Conservation (phyloP, 2,329 filamentous ascomycete genomes). For the Pyrenochaeta sp. region DNA sequence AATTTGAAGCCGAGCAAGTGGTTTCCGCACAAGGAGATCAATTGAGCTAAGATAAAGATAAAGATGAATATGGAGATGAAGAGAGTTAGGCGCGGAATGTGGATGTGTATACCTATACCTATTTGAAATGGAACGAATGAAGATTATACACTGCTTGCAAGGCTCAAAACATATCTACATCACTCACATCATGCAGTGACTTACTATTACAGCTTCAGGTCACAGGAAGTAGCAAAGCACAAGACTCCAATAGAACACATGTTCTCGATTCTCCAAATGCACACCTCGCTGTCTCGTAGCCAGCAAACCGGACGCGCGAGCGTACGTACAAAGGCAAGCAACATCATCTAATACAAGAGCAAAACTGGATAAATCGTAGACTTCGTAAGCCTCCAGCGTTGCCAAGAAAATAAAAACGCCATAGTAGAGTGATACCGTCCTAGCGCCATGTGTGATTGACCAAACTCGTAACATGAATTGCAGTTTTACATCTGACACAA, state of each 20-base stretch:
- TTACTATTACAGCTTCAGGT: neutral
- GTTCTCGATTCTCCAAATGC: neutral
- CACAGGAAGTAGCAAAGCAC: neutral
- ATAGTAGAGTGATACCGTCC: neutral
- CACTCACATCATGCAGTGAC: neutral
- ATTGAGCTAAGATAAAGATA: slow-evolving; percentile 21
- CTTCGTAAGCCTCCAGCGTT: neutral
- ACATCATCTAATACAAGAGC: slow-evolving; percentile 44
- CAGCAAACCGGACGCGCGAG: neutral
- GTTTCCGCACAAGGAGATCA: slow-evolving; percentile 54
- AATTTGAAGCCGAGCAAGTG: slow-evolving; percentile 55
- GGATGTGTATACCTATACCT: neutral
- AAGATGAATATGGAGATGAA: neutral
- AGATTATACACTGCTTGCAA: neutral
- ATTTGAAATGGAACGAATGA: neutral
- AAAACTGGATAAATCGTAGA: slow-evolving; percentile 34
- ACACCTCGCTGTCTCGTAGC: too few relatives aligned
- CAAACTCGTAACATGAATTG: too few relatives aligned
- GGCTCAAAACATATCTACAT: neutral
- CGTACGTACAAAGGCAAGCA: neutral
- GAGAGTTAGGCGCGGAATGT: neutral
- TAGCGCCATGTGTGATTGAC: too few relatives aligned
- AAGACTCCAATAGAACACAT: neutral
- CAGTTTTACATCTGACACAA: neutral
- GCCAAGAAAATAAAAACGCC: neutral